These are phyloP conservation scores for Schwanniomyces sp. DNA, from an alignment of 805 yeast genomes.

Conservation along the genomic window DNA sequence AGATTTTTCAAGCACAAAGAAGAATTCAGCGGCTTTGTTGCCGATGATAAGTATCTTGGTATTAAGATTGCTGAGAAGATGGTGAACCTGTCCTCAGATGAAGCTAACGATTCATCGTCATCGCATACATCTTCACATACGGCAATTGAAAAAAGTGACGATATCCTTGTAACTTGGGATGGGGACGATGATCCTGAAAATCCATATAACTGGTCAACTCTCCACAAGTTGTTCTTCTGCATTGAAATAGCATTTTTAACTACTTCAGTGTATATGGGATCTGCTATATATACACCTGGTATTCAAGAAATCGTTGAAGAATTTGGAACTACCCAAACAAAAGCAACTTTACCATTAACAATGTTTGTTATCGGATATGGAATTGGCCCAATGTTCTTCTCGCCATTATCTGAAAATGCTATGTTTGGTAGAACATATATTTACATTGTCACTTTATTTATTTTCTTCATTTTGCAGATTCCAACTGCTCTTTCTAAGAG, in stretches of 20 bases:
- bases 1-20: slow-evolving; percentile 21
- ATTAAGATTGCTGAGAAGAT: background rate
- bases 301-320: slow-evolving; percentile 39
- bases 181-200: slow-evolving; percentile 47
- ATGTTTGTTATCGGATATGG: slow-evolving; percentile 58
- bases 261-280: slow-evolving; percentile 49
- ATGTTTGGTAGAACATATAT: slow-evolving; percentile 47
- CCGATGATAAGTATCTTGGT: slow-evolving; percentile 23
- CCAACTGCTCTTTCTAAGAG: slow-evolving; percentile 48
- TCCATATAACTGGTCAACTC: slow-evolving; percentile 52
- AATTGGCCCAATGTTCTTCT: slow-evolving; percentile 52
- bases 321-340: slow-evolving; percentile 41
- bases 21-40: slow-evolving; percentile 22
- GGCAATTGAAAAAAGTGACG: background rate
- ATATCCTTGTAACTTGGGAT: slow-evolving; percentile 21
- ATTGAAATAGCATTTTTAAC: slow-evolving; percentile 42
- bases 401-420: slow-evolving; percentile 55
- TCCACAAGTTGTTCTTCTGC: slow-evolving; percentile 34
- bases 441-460: slow-evolving; percentile 42
- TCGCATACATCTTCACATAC: too few relatives aligned
- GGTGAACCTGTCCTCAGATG: background rate
- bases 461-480: slow-evolving; percentile 49
- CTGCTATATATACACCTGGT: slow-evolving; percentile 54
- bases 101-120: background rate
- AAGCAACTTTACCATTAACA: slow-evolving; percentile 39